Evolutionary conservation across 2,329 filamentous ascomycete genomes (phyloP), one percentile per base, ranked within the genome.

Genomic region (Fusarium liriodendri): DNA sequence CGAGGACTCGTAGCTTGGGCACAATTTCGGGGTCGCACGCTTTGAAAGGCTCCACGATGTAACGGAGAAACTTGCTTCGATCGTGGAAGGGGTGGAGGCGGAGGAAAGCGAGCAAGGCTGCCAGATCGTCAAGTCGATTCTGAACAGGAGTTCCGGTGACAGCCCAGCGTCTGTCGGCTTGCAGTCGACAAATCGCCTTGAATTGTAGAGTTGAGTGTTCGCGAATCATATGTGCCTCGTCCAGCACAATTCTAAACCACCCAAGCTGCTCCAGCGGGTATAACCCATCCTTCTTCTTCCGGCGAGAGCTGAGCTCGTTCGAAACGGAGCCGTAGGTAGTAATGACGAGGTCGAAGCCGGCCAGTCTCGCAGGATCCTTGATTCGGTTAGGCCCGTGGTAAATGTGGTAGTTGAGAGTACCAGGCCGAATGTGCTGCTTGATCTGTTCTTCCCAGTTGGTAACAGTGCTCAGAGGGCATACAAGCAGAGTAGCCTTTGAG

Each of bases 121-220:
- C 94, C 25, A 98, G 87, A 80, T 99, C 97, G 74, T 97, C 95
- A 3, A 98, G 87, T 5, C 94, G 92, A 79, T 99, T 99, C 82
- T 98, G 96, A 10, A 98, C 94, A 0, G 95, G 97, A 0, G 97
- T 98, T 64, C 96, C 97, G 0, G 97, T 98, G n/a, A 98, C 94
- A 4, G 95, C 96, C 97, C 97, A 99, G 37, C 95, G 92, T 35
- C 95, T 91, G 79, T 94, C 89, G 3, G 95, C 94, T 69, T 93
- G 89, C 4, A 98, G 86, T 22, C 90, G 89, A 73, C 95, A 95
- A 22, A 97, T 94, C 4, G 94, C 94, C 80, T 95, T 95, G 63
- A 95, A 97, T 75, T 96, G 93, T 45, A 93, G 86, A 1, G 95
- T 96, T 5, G 87, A 89, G 72, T 94, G 92, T 77, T 97, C 96